Evolutionary conservation across 2,329 filamentous ascomycete genomes (phyloP), one percentile per base, ranked within the genome.

Genomic region (Pseudonectria buxi): DNA sequence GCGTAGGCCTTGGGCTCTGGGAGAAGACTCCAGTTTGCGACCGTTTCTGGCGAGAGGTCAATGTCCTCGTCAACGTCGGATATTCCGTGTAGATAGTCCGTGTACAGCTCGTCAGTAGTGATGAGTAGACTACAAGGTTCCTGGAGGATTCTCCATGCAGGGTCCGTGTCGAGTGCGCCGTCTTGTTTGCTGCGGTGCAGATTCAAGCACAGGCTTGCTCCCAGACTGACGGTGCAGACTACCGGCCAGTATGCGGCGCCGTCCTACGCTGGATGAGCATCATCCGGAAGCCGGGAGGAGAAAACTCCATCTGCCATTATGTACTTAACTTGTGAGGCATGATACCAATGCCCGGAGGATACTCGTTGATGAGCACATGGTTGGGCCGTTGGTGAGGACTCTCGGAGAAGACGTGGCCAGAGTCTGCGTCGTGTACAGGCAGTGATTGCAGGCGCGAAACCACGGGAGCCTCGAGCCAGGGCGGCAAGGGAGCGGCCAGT

Each of bases 281-380:
- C 26, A 26, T 24, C 36, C 31, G 35, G 33, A 28, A 29, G 33
- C 38, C 28, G 14, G 25, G 14, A 16, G 26, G 31, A 37, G 28
- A n/a, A n/a, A n/a, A n/a, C n/a, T n/a, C 30, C 24, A 33, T 43
- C 32, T 36, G 42, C 32, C 43, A 38, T 39, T 46, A 35, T 55
- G 40, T 51, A 63, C 59, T 59, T 51, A 63, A 58, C 67, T 95
- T 92, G 59, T 96, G 90, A 30, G 89, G 81, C 86, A 95, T 94
- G 47, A 96, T 96, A n/a, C 90, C 90, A 44, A 95, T 77, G 2
- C 86, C 86, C 0, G 86, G 78, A 2, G 72, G 71, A 59, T 96
- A 98, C 59, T 95, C 89, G 55, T 98, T 98, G 49, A 96, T 79
- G 26, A 96, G 70, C 30, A 94, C 86, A 62, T 96, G 92, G 51